Evolutionary conservation across 208 protist species (phyloP), one percentile per base, ranked within the genome.

Genomic region (Trypanosoma boissoni): DNA sequence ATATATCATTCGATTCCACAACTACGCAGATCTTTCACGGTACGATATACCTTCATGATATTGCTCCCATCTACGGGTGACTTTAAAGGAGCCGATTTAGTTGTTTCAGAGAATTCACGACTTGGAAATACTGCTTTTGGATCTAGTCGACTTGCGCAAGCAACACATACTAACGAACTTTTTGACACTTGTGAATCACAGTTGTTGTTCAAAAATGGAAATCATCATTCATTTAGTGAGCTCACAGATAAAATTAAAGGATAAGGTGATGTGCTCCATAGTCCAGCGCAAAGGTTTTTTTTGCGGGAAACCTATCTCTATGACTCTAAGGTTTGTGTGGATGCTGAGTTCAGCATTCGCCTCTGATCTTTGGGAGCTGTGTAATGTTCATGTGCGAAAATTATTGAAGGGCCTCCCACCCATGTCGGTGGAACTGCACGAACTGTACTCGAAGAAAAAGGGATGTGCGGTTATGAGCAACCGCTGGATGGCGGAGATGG

Each of bases 111-210:
- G 46, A 67, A 74, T 20, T 83, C 90, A 41, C 74, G 64, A 27
- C 72, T 97, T 16, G 97, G 97, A 68, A 68, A 97, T 43, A 85
- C 88, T 10, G 95, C 97, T 58, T 98, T 97, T 76, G 95, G 95
- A 26, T 92, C 79, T 4, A 84, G 73, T 52, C 36, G 27, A 14
- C 58, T 66, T 66, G 41, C 32, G 41, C 39, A 58, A 52, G 51
- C 21, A 12, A 62, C 45, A 18, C 53, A 52, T 24, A 23, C 45
- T 18, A 6, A 3, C 8, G 3, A 37, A 29, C 43, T 7, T 12
- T 29, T 4, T 39, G 16, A 3, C 49, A 37, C 24, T 10, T 31
- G 5, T 10, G 28, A 7, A 21, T n/a, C n/a, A n/a, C n/a, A n/a
- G n/a, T n/a, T n/a, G n/a, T n/a, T n/a, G n/a, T n/a, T n/a, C n/a